phyloP scores from a whole-genome alignment of 2,329 filamentous ascomycete genomes.

The Cytospora piceicola region DNA sequence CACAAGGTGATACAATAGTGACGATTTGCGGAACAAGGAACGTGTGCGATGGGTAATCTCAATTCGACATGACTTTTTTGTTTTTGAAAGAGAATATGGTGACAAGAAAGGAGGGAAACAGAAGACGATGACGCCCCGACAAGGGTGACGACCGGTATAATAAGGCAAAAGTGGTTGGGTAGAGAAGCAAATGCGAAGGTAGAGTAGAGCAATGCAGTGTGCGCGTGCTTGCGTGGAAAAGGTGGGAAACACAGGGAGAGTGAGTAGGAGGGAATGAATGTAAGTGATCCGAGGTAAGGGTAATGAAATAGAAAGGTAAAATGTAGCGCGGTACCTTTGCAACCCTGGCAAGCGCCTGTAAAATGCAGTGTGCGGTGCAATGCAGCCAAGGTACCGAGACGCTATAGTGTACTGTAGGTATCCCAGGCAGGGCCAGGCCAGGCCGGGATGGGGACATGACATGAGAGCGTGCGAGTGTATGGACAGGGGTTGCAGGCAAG shows the following conservation, averaged over 20 bases:
- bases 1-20: neutral
- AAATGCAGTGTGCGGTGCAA: neutral
- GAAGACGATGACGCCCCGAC: constrained; percentile 9
- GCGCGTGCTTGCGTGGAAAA: neutral
- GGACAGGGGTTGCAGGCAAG: too few species aligned
- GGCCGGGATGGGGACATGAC: neutral
- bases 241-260: neutral
- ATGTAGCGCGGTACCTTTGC: too few species aligned
- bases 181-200: neutral
- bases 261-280: neutral
- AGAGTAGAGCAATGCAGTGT: constrained; percentile 6
- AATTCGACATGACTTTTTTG: constrained; percentile 20
- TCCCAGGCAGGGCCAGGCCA: neutral
- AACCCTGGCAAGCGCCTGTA: too few species aligned
- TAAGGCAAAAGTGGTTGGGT: constrained; percentile 1
- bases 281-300: neutral
- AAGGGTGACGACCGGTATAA: constrained; percentile 1
- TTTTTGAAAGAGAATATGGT: constrained; percentile 8
- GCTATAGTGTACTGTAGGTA: neutral
- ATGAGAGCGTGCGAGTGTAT: neutral
- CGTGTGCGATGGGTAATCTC: neutral
- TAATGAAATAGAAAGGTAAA: neutral
- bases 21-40: neutral
- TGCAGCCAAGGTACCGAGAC: too few species aligned
- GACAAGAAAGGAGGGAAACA: constrained; percentile 12